Evolutionary conservation across 2,329 filamentous ascomycete genomes (phyloP).

Genomic region (Aaosphaeria arxii): DNA sequence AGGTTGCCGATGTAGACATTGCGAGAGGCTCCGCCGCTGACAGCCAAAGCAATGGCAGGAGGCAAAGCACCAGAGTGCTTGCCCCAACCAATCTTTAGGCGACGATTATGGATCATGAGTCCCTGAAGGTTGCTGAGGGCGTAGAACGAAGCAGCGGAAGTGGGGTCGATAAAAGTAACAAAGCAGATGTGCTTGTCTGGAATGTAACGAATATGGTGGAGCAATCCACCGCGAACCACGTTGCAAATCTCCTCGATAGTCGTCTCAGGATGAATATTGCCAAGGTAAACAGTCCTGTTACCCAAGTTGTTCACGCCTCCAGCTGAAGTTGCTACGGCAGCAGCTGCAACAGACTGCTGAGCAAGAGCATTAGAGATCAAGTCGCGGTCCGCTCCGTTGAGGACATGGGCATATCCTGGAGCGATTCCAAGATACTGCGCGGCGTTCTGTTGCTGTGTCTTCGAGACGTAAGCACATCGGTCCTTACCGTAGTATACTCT

Average conservation of each 20-base stretch:
- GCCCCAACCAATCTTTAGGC: conserved; percentile 98
- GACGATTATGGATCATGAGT: conserved; percentile 97
- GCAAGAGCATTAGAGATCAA: conserved; percentile 94
- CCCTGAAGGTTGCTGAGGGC: conserved; percentile 96
- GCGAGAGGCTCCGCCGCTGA: conserved; percentile 93
- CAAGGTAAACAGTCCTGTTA: conserved; percentile 95
- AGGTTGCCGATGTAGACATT: conserved; percentile 98
- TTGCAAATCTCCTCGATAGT: conserved; percentile 99
- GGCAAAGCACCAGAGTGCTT: conserved; percentile 97
- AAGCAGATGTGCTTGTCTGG: conserved; percentile 99
- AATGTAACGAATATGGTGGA: conserved; percentile 98
- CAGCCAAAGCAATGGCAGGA: conserved; percentile 90
- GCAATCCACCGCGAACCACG: conserved; percentile 88
- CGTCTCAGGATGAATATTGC: conserved; percentile 98
- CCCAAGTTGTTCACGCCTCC: conserved; percentile 97
- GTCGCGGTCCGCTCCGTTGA: conserved; percentile 94
- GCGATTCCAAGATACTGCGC: conserved; percentile 97
- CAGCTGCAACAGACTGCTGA: conserved; percentile 95
- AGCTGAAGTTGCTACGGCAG: conserved; percentile 92
- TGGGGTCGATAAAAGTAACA: conserved; percentile 98
- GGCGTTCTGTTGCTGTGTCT: conserved; percentile 98
- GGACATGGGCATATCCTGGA: conserved; percentile 91
- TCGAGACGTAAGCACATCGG: conserved; percentile 95
- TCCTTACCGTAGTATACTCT: conserved; percentile 99
- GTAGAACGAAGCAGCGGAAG: conserved; percentile 95